Conservation (phyloP, 768 basidiomycete genomes). For the Auriscalpium orientale region DNA sequence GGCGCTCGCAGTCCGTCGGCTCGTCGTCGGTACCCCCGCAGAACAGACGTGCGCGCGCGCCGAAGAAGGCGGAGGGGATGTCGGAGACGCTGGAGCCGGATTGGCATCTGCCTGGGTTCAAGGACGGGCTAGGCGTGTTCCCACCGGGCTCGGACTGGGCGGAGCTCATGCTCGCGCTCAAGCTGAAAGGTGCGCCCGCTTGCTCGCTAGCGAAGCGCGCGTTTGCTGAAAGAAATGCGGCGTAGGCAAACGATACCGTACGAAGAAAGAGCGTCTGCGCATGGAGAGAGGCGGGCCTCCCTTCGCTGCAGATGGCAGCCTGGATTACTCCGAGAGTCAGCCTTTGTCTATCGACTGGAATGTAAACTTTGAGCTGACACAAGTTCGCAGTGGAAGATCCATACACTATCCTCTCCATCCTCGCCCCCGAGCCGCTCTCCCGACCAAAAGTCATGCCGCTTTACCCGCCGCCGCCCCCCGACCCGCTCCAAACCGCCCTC, state of each 20-base stretch:
- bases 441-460: conserved; percentile 53
- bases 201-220: no score
- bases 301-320: conserved; percentile 63
- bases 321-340: conserved; percentile 67
- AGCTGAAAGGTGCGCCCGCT: conserved; percentile 53
- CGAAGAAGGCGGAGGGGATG: conserved; percentile 29
- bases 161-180: conserved; percentile 62
- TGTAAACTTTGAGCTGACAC: conserved; percentile 5
- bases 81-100: conserved; percentile 55
- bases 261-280: conserved; percentile 74
- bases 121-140: conserved; percentile 69
- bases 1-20: conserved; percentile 21
- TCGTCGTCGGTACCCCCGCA: conserved; percentile 8
- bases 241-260: conserved; percentile 67
- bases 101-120: conserved; percentile 67
- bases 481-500: conserved; percentile 16
- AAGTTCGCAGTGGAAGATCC: conserved; percentile 64
- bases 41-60: conserved; percentile 31
- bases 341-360: conserved; percentile 4
- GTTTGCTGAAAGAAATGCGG: not conserved
- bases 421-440: conserved; percentile 51
- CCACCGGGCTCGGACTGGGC: conserved; percentile 66
- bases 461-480: conserved; percentile 29
- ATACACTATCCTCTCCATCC: conserved; percentile 55
- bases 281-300: conserved; percentile 74